A percentile compares a stretch with the other conserved stretches of the same genome.
Conservation (phyloP, 1,284 basidiomycete genomes). For the Cryptococcus sp. region DNA sequence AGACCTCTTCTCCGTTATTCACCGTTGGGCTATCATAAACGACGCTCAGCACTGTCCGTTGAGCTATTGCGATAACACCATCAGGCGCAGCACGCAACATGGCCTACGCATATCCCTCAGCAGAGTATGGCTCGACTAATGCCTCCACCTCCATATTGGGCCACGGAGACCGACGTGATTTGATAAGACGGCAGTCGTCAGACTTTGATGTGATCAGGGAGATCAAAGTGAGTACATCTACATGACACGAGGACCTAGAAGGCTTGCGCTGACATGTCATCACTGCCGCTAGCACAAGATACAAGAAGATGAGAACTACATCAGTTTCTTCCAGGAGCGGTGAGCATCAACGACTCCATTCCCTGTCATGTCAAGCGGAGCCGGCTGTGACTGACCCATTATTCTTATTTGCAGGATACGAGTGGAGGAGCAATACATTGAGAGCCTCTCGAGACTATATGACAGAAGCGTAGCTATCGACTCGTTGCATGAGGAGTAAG, state of each 20-base stretch:
- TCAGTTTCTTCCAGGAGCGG: conserved; percentile 83
- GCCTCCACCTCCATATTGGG: conserved; percentile 5
- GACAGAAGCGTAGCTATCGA: conserved; percentile 69
- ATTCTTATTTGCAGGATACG: conserved; percentile 61
- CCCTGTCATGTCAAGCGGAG: neutral
- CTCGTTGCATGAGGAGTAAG: conserved; percentile 49
- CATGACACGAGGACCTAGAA: conserved; percentile 17
- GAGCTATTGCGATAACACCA: no score
- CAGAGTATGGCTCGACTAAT: conserved; percentile 6
- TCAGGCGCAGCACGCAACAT: conserved; percentile 13
- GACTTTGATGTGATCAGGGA: conserved; percentile 30
- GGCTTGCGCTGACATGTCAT: conserved; percentile 60
- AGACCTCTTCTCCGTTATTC: no score
- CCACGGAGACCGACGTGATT: neutral
- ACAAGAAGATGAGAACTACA: conserved; percentile 66
- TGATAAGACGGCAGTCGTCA: conserved; percentile 25
- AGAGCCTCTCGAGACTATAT: conserved; percentile 69
- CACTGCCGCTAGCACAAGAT: conserved; percentile 56
- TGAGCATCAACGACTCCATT: conserved; percentile 49
- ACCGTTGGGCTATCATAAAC: no score
- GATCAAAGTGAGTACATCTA: conserved; percentile 25
- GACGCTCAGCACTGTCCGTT: no score
- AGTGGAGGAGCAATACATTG: conserved; percentile 78
- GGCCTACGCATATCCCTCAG: conserved; percentile 38
- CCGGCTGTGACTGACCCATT: conserved; percentile 18